Evolutionary conservation across 495 filamentous ascomycete genomes (phyloP).

Genomic region (Penicillium herquei): DNA sequence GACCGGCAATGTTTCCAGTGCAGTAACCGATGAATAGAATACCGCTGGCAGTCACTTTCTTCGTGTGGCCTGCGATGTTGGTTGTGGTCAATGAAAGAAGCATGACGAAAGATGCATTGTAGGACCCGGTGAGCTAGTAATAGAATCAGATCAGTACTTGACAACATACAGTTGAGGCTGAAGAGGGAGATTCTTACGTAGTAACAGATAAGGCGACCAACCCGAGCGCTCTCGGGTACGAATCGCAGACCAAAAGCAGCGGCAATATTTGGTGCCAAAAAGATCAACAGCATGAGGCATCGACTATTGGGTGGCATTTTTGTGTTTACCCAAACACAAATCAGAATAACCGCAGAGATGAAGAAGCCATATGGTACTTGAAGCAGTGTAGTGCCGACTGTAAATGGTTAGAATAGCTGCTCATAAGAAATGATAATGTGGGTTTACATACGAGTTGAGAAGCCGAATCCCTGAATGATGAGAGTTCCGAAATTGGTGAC

Average conservation of each 20-base stretch:
- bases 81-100: slow-evolving; percentile 52
- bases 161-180: too few relatives aligned
- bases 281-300: slow-evolving; percentile 45
- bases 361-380: slow-evolving; percentile 53
- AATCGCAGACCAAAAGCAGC: slow-evolving; percentile 49
- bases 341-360: slow-evolving; percentile 49
- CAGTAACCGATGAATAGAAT: slow-evolving; percentile 48
- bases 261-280: slow-evolving; percentile 49
- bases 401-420: neutral
- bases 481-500: slow-evolving; percentile 56
- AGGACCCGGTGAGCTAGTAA: slow-evolving; percentile 42
- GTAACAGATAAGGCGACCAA: slow-evolving; percentile 43
- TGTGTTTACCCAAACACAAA: slow-evolving; percentile 50
- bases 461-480: slow-evolving; percentile 59
- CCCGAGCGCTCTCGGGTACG: slow-evolving; percentile 33
- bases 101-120: slow-evolving; percentile 58
- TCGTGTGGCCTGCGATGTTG: slow-evolving; percentile 56
- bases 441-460: slow-evolving; percentile 31
- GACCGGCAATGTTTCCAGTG: slow-evolving; percentile 48
- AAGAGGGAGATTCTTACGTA: slow-evolving; percentile 13
- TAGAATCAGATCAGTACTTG: too few relatives aligned
- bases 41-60: slow-evolving; percentile 54
- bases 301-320: slow-evolving; percentile 44
- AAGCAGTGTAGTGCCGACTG: slow-evolving; percentile 37
- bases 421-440: neutral